Evolutionary conservation across 1,284 basidiomycete species (phyloP), one percentile per base, ranked within the genome.

Genomic region (Cryptococcus sp.): DNA sequence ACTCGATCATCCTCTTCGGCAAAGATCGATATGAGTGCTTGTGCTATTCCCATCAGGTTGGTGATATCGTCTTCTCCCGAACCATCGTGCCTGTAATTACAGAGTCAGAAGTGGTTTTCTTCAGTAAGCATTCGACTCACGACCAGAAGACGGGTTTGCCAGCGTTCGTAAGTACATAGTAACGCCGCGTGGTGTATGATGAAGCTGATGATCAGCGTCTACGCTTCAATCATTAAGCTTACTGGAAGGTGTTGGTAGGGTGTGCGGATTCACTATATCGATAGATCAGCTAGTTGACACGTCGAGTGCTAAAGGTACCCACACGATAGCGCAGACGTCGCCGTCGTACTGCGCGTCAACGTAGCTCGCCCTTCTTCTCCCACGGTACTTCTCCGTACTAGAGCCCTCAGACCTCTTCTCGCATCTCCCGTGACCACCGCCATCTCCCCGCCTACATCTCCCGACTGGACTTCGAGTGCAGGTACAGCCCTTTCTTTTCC

Each of bases 61-160:
- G 91, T 88, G 50, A 88, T 82, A 60, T 85, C 84, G 61, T 90
- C 81, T 23, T 80, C 76, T 25, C 76, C 69, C 3, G 80, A 77
- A 51, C 73, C 71, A 39, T 78, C 72, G 42, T 77, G 70, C 59
- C 72, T 65, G 53, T 3, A 3, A 13, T n/a, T 15, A n/a, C 19
- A 38, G 47, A 19, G 39, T 54, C 19, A 57, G 57, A 52, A 53
- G 60, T 40, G 45, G 58, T 23, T n/a, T n/a, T n/a, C n/a, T n/a
- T n/a, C n/a, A n/a, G n/a, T n/a, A n/a, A n/a, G n/a, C n/a, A n/a
- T n/a, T n/a, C n/a, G 46, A 72, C 80, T 56, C 71, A 89, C 91
- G 88, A 90, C 23, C 87, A 83, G 72, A 90, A 95, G 16, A 96
- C 92, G 15, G 93, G 93, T 76, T 97, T 97, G 38, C 93, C 93